Evolutionary conservation across 371 early-diverging fungal species (phyloP), one percentile per base, ranked within the genome.

Genomic region (Rhizomucor pusillus): DNA sequence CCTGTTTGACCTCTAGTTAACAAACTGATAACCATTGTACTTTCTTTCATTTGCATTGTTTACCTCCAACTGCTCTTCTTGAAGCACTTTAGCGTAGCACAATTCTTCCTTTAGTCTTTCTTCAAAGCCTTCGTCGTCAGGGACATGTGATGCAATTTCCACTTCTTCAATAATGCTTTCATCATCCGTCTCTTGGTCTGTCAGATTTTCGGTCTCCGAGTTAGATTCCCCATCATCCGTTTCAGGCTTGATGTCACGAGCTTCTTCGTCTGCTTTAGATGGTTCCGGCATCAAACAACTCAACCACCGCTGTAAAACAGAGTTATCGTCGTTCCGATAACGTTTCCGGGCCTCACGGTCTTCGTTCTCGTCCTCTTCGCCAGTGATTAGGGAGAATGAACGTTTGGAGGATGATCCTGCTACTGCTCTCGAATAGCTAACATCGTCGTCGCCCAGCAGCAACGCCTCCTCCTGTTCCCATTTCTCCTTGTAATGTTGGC

Each of bases 391-490:
- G 13, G 25, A n/a, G 35, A 9, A 19, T 19, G 10, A 11, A 16
- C 36, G 36, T 39, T 41, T 35, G 41, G 20, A 37, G 25, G 39
- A 51, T 16, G 10, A 43, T 13, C 35, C 24, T 29, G 45, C 24
- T 19, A 43, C 43, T 41, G 43, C 1, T 23, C 24, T 20, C 44
- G 36, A 16, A 39, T 33, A 11, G 47, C 39, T 20, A 39, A 20
- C 14, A 24, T 24, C 4, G 29, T 43, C 45, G 10, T 43, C 40
- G 1, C 22, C 47, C n/a, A 36, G 35, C 5, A 29, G 19, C 39
- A 40, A 18, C 33, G 34, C 13, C 20, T 96, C 95, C 59, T 94
- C 93, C 49, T 89, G 91, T 2, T 87, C 82, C 94, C 94, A 95
- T 29, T 73, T 80, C 24, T 91, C 87, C 6, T 75, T 59, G 59